Percentiles rank a stretch among this genome's conserved stretches.
Evolutionary conservation across 179 eudicot genomes (phyloP).

Genomic region (Beta lomatogona): DNA sequence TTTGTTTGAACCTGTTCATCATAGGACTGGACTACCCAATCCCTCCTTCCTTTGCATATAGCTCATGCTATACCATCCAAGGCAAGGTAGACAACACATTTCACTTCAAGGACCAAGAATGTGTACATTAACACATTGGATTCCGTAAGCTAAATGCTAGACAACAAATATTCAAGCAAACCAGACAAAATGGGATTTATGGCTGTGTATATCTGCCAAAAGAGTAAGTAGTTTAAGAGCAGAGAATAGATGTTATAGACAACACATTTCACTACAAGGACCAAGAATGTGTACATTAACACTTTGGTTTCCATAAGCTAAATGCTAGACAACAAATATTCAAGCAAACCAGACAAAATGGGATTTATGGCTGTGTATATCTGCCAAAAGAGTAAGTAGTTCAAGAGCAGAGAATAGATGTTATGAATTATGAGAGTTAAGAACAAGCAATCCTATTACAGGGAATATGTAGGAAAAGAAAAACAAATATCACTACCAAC

Average conservation of each 20-base stretch:
- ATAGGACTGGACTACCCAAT: neutral
- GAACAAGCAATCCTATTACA: neutral
- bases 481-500: slow-evolving; percentile 15
- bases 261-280: neutral
- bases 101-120: neutral
- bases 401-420: neutral
- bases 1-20: slow-evolving; percentile 1
- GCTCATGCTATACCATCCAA: neutral
- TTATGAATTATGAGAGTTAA: neutral
- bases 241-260: neutral
- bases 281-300: neutral
- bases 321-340: neutral
- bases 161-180: neutral
- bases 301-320: neutral
- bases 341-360: neutral
- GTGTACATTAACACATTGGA: neutral
- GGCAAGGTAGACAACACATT: too few relatives aligned
- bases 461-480: neutral
- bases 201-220: neutral
- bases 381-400: slow-evolving; percentile 9
- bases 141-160: neutral
- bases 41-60: neutral
- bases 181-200: neutral
- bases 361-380: neutral
- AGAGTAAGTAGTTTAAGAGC: slow-evolving; percentile 7